Evolutionary conservation across 2,329 filamentous ascomycete species (phyloP).

Genomic region (Cryphonectria nitschkei): DNA sequence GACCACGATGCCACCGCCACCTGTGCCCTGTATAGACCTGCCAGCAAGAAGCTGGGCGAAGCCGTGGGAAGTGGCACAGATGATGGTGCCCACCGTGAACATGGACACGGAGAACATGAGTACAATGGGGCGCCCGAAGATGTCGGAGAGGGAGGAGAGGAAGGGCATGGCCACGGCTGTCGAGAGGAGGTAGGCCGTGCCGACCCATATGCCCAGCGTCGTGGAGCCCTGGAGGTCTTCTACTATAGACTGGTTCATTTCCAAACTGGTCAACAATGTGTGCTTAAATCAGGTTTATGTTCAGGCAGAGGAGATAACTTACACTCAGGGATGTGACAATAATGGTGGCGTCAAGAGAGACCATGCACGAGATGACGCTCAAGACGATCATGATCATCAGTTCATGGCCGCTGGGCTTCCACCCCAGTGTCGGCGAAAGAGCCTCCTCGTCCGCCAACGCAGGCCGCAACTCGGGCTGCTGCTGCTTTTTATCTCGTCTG

Average conservation of each 20-base stretch:
- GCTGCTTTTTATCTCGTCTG: slow-evolving; percentile 19
- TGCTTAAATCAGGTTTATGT: background rate
- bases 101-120: slow-evolving; percentile 41
- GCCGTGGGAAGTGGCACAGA: slow-evolving; percentile 42
- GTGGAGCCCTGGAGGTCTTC: slow-evolving; percentile 34
- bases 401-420: slow-evolving; percentile 31
- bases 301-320: background rate
- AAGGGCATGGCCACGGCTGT: slow-evolving; percentile 37
- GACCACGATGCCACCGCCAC: slow-evolving; percentile 47
- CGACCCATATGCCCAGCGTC: slow-evolving; percentile 37
- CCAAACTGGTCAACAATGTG: slow-evolving; percentile 1
- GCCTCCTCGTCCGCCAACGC: slow-evolving; percentile 30
- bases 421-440: slow-evolving; percentile 27
- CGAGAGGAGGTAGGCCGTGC: slow-evolving; percentile 36
- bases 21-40: slow-evolving; percentile 45
- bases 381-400: slow-evolving; percentile 32
- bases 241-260: slow-evolving; percentile 32
- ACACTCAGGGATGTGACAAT: slow-evolving; percentile 32
- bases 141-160: slow-evolving; percentile 39
- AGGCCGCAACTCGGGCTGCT: slow-evolving; percentile 16
- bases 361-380: slow-evolving; percentile 32
- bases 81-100: slow-evolving; percentile 48
- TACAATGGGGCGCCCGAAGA: slow-evolving; percentile 42
- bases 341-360: slow-evolving; percentile 32
- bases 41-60: slow-evolving; percentile 43